Evolutionary conservation across 805 yeast species (phyloP).

Genomic region (Candida mattraensis): DNA sequence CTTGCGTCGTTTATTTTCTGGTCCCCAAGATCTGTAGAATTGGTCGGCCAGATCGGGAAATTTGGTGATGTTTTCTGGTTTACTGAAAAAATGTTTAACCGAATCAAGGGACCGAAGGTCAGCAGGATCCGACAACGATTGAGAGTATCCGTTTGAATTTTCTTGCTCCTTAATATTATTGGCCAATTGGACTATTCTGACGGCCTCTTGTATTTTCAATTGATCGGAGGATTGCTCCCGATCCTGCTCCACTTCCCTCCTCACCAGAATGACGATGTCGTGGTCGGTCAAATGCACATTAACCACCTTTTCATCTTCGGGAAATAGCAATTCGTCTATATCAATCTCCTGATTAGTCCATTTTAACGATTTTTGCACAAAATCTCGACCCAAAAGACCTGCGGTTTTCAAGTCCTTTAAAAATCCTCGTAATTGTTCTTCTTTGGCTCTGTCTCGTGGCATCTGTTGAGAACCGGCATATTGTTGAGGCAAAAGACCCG

Average conservation of each 20-base stretch:
- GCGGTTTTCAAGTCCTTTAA: slow-evolving; percentile 22
- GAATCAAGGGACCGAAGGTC: slow-evolving; percentile 15
- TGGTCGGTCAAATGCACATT: slow-evolving; percentile 34
- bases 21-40: slow-evolving; percentile 16
- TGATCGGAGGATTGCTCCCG: slow-evolving; percentile 1
- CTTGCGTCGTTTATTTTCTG: slow-evolving; percentile 10
- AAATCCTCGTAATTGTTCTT: slow-evolving; percentile 24
- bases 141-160: neutral
- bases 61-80: slow-evolving; percentile 16
- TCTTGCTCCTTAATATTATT: slow-evolving; percentile 5
- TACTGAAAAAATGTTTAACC: slow-evolving; percentile 13
- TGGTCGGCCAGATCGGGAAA: slow-evolving; percentile 22
- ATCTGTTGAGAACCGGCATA: slow-evolving; percentile 3
- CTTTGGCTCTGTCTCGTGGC: slow-evolving; percentile 18
- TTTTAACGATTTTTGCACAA: slow-evolving; percentile 7
- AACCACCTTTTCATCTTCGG: slow-evolving; percentile 35
- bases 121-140: slow-evolving; percentile 8
- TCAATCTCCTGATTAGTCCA: slow-evolving; percentile 12
- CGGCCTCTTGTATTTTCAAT: slow-evolving; percentile 7
- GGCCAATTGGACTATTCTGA: slow-evolving; percentile 10
- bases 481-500: slow-evolving; percentile 19
- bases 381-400: slow-evolving; percentile 13
- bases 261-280: slow-evolving; percentile 34
- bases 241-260: slow-evolving; percentile 15
- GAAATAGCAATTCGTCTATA: slow-evolving; percentile 36